Evolutionary conservation across 768 basidiomycete species (phyloP).

Genomic region (Mrakia blollopis): DNA sequence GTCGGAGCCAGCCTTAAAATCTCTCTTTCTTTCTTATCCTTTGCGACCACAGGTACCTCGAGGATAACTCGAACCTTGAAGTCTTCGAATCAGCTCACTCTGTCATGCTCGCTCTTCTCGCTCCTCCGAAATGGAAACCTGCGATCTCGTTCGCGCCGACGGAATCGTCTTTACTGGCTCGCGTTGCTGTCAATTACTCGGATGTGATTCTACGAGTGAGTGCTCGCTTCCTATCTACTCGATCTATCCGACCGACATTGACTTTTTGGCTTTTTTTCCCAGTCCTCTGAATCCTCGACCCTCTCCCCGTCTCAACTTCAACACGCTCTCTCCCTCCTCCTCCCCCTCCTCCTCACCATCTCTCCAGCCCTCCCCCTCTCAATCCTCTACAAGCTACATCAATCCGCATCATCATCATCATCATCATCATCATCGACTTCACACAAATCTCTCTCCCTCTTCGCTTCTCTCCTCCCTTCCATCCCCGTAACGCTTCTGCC

Average conservation of each 20-base stretch:
- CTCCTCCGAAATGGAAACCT: background rate
- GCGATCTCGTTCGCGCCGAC: slow-evolving; percentile 51
- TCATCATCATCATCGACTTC: too few species aligned
- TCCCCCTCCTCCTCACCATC: slow-evolving; percentile 5
- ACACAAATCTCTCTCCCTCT: background rate
- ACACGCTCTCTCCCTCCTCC: slow-evolving; percentile 42
- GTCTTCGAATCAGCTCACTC: slow-evolving; percentile 28
- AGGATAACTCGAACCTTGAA: slow-evolving; percentile 16
- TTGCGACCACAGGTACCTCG: slow-evolving; percentile 2
- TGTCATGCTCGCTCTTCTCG: slow-evolving; percentile 22
- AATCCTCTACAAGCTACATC: slow-evolving; percentile 1
- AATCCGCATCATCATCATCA: background rate
- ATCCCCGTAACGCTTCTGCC: slow-evolving; percentile 13
- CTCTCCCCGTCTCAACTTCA: slow-evolving; percentile 65
- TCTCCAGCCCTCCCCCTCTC: background rate
- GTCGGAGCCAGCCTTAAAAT: too few species aligned
- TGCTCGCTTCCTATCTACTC: background rate
- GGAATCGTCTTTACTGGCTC: slow-evolving; percentile 57
- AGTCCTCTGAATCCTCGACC: slow-evolving; percentile 79
- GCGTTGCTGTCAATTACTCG: slow-evolving; percentile 63
- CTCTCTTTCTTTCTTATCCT: background rate
- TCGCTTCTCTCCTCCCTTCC: slow-evolving; percentile 5
- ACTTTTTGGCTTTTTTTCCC: background rate
- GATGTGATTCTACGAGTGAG: slow-evolving; percentile 63
- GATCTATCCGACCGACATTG: background rate